Conservation (phyloP, 768 basidiomycete species). For the Lepiota brunneoincarnata region DNA sequence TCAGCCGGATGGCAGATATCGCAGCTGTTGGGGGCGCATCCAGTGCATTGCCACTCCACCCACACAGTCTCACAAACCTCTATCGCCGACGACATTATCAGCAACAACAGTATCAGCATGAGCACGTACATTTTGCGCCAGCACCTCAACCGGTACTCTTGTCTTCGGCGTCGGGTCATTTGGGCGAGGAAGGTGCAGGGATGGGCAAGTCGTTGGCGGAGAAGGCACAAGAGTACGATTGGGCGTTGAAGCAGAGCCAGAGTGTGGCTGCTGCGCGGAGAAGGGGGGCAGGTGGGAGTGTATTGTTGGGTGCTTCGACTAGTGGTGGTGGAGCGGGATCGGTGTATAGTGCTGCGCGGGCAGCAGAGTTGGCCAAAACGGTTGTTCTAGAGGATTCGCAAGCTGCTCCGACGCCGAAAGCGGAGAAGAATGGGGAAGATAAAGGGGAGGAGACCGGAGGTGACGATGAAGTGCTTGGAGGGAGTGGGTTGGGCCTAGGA, state of each 20-base stretch:
- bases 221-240: slow-evolving; percentile 72
- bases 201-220: slow-evolving; percentile 36
- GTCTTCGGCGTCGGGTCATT: slow-evolving; percentile 1
- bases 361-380: slow-evolving; percentile 58
- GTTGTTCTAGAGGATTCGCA: slow-evolving; percentile 76
- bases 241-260: slow-evolving; percentile 70
- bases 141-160: slow-evolving; percentile 23
- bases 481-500: slow-evolving; percentile 51
- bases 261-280: slow-evolving; percentile 48
- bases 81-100: slow-evolving; percentile 9
- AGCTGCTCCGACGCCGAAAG: slow-evolving; percentile 16
- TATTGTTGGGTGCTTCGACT: slow-evolving; percentile 41
- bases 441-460: slow-evolving; percentile 2
- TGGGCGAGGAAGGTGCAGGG: not conserved
- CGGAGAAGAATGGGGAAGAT: slow-evolving; percentile 12
- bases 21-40: slow-evolving; percentile 25
- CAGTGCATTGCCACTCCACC: slow-evolving; percentile 8
- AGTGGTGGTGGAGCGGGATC: slow-evolving; percentile 35
- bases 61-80: slow-evolving; percentile 15
- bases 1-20: slow-evolving; percentile 78
- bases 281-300: slow-evolving; percentile 30
- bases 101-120: slow-evolving; percentile 7
- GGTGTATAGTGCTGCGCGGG: slow-evolving; percentile 39
- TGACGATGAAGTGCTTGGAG: slow-evolving; percentile 11
- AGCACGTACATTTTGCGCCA: slow-evolving; percentile 28